These are phyloP conservation scores for Aspergillus amoenus DNA, from an alignment of 2,329 filamentous ascomycete species.

Conservation along the genomic window DNA sequence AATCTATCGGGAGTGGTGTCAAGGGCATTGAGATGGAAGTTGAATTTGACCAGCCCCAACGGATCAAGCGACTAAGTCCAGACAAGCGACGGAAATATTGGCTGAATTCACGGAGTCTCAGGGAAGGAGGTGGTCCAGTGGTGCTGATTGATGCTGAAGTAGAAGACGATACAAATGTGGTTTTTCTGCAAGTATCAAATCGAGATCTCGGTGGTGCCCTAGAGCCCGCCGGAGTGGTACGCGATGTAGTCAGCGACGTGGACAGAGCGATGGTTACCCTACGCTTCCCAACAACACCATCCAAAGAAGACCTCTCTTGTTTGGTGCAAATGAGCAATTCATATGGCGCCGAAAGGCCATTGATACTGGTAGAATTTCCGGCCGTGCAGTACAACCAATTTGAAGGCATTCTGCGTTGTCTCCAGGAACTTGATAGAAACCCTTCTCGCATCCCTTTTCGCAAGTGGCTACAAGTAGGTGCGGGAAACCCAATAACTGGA, in stretches of 20 bases:
- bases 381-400: constrained; percentile 13
- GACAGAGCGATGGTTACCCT: constrained; percentile 6
- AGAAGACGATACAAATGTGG: background rate
- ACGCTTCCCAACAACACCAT: background rate
- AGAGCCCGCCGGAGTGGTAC: background rate
- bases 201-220: background rate
- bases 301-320: background rate
- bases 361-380: constrained; percentile 16
- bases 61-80: background rate
- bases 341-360: background rate
- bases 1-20: background rate
- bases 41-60: constrained; percentile 11
- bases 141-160: constrained; percentile 9
- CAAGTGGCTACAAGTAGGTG: too few species aligned
- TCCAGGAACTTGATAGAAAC: background rate
- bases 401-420: constrained; percentile 12
- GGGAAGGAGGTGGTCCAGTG: background rate
- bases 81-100: constrained; percentile 6
- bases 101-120: constrained; percentile 2
- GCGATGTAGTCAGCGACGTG: constrained; percentile 1
- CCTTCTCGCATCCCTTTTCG: too few species aligned
- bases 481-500: too few species aligned
- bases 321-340: background rate
- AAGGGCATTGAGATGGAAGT: constrained; percentile 9
- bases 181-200: constrained; percentile 8